Base-by-base conservation (phyloP, 805 yeast genomes). In the Candida morakotiae region DNA sequence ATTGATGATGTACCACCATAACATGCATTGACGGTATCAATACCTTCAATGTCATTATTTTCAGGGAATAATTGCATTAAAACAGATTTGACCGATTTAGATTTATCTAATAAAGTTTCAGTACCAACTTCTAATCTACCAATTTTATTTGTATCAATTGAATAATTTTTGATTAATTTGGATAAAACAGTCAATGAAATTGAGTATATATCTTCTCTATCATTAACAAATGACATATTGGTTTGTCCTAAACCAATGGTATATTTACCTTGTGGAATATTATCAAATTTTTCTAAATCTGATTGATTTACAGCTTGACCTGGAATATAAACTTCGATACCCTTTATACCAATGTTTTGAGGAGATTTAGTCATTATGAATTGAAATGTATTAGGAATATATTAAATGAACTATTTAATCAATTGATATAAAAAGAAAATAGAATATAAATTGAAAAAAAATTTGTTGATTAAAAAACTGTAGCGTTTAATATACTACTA, bases 201-300 rank as follows among this genome's bases (percentile, higher is more conserved):
- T 25, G 98, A 93, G 72, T 89, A 89, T 54, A 88, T 88, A 58
- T 93, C 98, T 67, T 93, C 98, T 64, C 96, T 81, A 69, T 93
- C 98, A 60, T 91, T 84, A 49, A 93, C 98, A 55, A 87, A 93
- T 14, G 95, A 78, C 99, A 93, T 93, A 66, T 88, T 87, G 55
- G 96, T 91, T 72, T 93, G 98, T 47, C 99, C 99, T 43, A 93
- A 75, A 35, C 99, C 99, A 63, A 93, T 91, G 58, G 99, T 93
- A 75, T 88, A 93, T 64, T 93, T 93, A 43, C 99, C 99, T 38
- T 84, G 70, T 16, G 98, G 77, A 44, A 91, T 89, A 40, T 84
- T 86, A 60, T 89, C 95, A 53, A 68, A 79, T 47, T 73, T 67
- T 64, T 93, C 99, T 49, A 93, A 71, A 39, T 87, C 98, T 34